phyloP scores from a whole-genome alignment of 805 yeast genomes.

The Zygotorulaspora chibaensis region DNA sequence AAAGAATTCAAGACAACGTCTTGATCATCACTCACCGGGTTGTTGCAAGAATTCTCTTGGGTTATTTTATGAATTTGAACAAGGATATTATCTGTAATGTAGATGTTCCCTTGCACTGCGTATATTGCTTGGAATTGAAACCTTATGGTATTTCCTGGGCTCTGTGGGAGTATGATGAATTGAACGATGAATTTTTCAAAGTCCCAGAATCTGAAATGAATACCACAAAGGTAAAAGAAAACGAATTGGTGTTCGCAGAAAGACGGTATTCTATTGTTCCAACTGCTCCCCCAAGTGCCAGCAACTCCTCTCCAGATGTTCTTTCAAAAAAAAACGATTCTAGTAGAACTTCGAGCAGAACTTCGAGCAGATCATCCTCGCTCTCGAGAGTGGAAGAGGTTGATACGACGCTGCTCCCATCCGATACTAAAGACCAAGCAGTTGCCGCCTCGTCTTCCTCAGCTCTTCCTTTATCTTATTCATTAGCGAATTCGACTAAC shows the following conservation, averaged over 20 bases:
- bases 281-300: constrained; percentile 53
- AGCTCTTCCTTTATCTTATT: constrained; percentile 5
- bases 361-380: constrained; percentile 9
- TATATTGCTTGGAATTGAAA: constrained; percentile 84
- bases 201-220: constrained; percentile 45
- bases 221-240: constrained; percentile 56
- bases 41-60: constrained; percentile 79
- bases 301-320: constrained; percentile 17
- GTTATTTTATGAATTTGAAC: constrained; percentile 81
- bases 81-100: constrained; percentile 79
- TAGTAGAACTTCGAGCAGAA: too few relatives aligned
- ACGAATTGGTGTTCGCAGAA: constrained; percentile 65
- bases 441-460: constrained; percentile 6
- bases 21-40: constrained; percentile 85
- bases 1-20: constrained; percentile 83
- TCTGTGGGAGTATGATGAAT: constrained; percentile 80
- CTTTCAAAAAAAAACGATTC: constrained; percentile 11
- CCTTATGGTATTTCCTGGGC: constrained; percentile 96
- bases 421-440: constrained; percentile 1
- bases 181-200: constrained; percentile 68
- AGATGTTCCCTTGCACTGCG: constrained; percentile 89
- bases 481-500: constrained; percentile 4
- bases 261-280: constrained; percentile 72
- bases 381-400: constrained; percentile 3
- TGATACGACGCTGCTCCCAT: background rate